Conservation (phyloP, 345 rosid genomes). For the Sisymbrium altissimum region DNA sequence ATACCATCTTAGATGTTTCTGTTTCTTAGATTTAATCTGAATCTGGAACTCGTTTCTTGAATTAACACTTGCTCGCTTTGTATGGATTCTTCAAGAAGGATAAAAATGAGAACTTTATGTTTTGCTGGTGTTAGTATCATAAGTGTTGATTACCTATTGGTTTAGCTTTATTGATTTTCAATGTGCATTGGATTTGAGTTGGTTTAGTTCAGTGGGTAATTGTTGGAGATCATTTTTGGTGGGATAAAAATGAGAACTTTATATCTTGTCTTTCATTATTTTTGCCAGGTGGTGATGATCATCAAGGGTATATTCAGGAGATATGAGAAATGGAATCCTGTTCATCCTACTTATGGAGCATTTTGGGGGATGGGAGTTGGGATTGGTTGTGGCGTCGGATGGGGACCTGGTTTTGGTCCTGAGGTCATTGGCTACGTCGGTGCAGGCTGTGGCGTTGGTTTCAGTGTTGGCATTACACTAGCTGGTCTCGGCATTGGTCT, state of each 20-base stretch:
- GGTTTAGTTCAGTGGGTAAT: too few species aligned
- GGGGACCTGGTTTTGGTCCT: conserved; percentile 99
- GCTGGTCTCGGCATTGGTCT: conserved; percentile 89
- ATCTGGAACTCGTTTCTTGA: too few species aligned
- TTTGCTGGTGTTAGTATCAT: background rate
- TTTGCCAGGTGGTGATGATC: conserved; percentile 55
- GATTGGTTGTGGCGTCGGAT: conserved; percentile 88
- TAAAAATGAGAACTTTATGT: background rate
- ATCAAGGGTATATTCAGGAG: conserved; percentile 76
- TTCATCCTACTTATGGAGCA: conserved; percentile 84
- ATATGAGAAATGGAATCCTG: conserved; percentile 87
- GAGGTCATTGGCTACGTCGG: conserved; percentile 90
- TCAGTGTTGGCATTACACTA: conserved; percentile 78
- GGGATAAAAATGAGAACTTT: too few species aligned
- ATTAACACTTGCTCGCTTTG: too few species aligned
- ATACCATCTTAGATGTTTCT: too few species aligned
- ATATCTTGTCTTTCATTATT: background rate
- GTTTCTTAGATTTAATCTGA: too few species aligned
- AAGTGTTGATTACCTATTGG: background rate
- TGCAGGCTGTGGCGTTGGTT: conserved; percentile 89
- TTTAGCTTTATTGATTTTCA: background rate
- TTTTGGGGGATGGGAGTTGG: conserved; percentile 98
- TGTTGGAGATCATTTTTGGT: too few species aligned
- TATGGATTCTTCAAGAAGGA: too few species aligned
- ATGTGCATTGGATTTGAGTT: background rate